Evolutionary conservation across 768 basidiomycete genomes (phyloP), one percentile per base, ranked within the genome.

Genomic region (Tylopilus intermedius): DNA sequence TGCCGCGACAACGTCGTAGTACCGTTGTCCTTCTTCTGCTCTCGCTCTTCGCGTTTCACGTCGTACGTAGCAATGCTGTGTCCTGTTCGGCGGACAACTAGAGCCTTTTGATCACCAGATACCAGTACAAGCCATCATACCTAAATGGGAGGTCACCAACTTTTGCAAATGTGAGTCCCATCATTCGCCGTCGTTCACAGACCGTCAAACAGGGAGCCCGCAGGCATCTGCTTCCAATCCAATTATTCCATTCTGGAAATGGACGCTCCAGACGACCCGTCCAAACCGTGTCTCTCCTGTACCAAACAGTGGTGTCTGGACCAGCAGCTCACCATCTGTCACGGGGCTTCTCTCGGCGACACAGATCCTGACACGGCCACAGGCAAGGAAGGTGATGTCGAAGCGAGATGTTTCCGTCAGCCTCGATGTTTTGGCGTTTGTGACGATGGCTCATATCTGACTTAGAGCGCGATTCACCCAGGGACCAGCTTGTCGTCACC

Each of bases 271-370:
- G 85, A 92, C 65, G 86, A 88, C 62, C 88, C 90, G 2, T 82
- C 82, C 15, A 91, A 95, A 68, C 93, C 94, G 8, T 96, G 94
- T 68, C 76, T 93, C 24, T 88, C 90, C 5, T 96, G 94, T 67
- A 95, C 92, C 9, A 91, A 93, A 64, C 88, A 93, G 64, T 96
- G 94, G 89, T 96, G 94, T 72, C 74, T 94, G 50, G 90, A 95
- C 65, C 94, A 91, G 70, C 90, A 93, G 63, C 76, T 96, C 35
- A 74, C 79, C 14, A 94, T 92, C 41, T 95, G 90, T 67, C 78
- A 79, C 9, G 86, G 86, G 26, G 90, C 90, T 44, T 78, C 80
- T 46, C 72, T 94, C 48, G 94, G 93, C 24, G 89, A 93, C 62
- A 84, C 88, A 22, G 82, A 96, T 69, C 90, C 90, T 26, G 94